Percentiles rank a stretch among this genome's conserved stretches.
Evolutionary conservation across 1,139 yeast species (phyloP).

Genomic region (Zygosaccharomyces pseudobailii): DNA sequence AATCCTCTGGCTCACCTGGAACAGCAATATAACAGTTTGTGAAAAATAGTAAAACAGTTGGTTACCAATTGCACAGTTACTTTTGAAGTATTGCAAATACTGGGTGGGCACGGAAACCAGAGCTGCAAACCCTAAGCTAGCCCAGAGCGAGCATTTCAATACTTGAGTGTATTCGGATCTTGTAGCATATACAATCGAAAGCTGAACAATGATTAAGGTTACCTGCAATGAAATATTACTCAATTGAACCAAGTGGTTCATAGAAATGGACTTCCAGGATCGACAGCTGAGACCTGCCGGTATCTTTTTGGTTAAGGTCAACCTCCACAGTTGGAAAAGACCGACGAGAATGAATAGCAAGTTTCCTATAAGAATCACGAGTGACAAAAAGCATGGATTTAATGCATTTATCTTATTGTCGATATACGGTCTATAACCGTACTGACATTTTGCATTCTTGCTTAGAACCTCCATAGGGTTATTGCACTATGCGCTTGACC

Average conservation of each 20-base stretch:
- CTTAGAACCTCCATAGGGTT: background rate
- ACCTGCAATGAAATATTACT: slow-evolving; percentile 34
- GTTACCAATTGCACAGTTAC: slow-evolving; percentile 33
- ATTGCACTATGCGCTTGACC: background rate
- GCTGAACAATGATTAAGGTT: slow-evolving; percentile 33
- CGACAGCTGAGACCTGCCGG: slow-evolving; percentile 31
- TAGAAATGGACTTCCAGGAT: slow-evolving; percentile 22
- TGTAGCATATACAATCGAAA: slow-evolving; percentile 15
- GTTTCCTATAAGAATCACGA: slow-evolving; percentile 26
- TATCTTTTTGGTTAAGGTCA: slow-evolving; percentile 14
- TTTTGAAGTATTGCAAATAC: slow-evolving; percentile 31
- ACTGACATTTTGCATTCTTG: slow-evolving; percentile 3
- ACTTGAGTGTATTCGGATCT: slow-evolving; percentile 16
- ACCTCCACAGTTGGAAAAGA: slow-evolving; percentile 28
- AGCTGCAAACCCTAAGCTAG: slow-evolving; percentile 25
- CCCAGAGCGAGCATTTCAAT: slow-evolving; percentile 13
- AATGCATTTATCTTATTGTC: slow-evolving; percentile 44
- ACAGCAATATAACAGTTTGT: slow-evolving; percentile 17
- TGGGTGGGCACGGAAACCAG: slow-evolving; percentile 33
- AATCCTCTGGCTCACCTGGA: slow-evolving; percentile 29
- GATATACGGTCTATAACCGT: slow-evolving; percentile 28
- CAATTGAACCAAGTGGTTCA: slow-evolving; percentile 18
- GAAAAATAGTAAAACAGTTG: slow-evolving; percentile 31
- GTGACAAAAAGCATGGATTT: slow-evolving; percentile 51
- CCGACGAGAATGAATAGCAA: slow-evolving; percentile 32